A percentile compares a stretch with the other conserved stretches of the same genome.
Evolutionary conservation across 305 asterid species (phyloP).

Genomic region (Fraxinus latifolia): DNA sequence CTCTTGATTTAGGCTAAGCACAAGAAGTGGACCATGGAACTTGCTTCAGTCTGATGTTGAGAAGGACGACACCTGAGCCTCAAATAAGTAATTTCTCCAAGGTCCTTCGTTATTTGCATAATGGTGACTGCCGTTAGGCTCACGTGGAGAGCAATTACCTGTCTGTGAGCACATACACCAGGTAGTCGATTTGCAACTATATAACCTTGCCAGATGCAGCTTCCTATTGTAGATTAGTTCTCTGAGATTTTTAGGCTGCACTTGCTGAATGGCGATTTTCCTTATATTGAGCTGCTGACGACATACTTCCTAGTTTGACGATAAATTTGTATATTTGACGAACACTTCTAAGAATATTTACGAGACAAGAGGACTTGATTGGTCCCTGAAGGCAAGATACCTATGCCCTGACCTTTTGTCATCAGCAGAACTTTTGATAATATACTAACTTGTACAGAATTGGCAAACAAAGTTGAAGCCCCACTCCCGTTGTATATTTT

Average conservation of each 20-base stretch:
- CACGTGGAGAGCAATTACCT: not conserved
- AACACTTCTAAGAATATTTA: not conserved
- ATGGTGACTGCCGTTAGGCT: conserved; percentile 5
- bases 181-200: conserved; percentile 17
- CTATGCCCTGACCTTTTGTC: not conserved
- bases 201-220: conserved; percentile 26
- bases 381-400: not conserved
- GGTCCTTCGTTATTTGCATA: not conserved
- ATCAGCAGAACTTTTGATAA: not conserved
- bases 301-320: not conserved
- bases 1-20: conserved; percentile 51
- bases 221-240: conserved; percentile 11
- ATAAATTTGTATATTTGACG: not conserved
- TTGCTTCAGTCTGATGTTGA: conserved; percentile 49
- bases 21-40: conserved; percentile 82
- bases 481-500: not conserved
- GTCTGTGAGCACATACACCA: not conserved
- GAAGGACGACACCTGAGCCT: conserved; percentile 39
- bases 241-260: not conserved
- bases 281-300: not conserved
- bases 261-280: not conserved
- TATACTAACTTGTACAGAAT: not conserved
- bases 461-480: not conserved
- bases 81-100: not conserved
- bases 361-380: not conserved